Evolutionary conservation across 768 basidiomycete species (phyloP).

Genomic region (Hebeloma cylindrosporum): DNA sequence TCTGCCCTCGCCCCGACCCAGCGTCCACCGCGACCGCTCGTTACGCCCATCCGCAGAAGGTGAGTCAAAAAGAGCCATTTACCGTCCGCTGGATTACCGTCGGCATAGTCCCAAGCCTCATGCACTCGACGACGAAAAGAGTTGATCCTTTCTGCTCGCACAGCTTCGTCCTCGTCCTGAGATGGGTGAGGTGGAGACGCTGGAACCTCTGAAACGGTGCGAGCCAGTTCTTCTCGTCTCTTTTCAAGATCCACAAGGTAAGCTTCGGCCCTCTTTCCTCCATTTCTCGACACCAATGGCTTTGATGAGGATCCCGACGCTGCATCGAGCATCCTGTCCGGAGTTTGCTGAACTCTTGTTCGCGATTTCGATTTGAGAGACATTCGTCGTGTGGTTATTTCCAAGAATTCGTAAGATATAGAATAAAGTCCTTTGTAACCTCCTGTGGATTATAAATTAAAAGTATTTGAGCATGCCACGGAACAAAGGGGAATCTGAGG

Average conservation of each 20-base stretch:
- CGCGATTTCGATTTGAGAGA: neutral
- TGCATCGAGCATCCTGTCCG: neutral
- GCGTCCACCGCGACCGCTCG: slow-evolving; percentile 20
- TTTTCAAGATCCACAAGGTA: slow-evolving; percentile 5
- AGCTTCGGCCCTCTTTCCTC: neutral
- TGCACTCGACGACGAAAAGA: slow-evolving; percentile 14
- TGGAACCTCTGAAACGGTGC: slow-evolving; percentile 29
- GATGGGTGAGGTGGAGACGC: slow-evolving; percentile 19
- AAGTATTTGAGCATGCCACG: slow-evolving; percentile 2
- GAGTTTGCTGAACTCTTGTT: neutral
- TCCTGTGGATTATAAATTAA: neutral
- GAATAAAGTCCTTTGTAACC: neutral
- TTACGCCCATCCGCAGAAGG: slow-evolving; percentile 19
- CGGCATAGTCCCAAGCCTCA: slow-evolving; percentile 20
- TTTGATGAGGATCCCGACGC: slow-evolving; percentile 2
- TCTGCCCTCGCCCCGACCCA: slow-evolving; percentile 23
- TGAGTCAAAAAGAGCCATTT: slow-evolving; percentile 20
- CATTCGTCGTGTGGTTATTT: neutral
- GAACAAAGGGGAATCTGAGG: neutral
- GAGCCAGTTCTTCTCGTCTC: slow-evolving; percentile 26
- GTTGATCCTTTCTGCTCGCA: slow-evolving; percentile 14
- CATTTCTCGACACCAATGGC: neutral
- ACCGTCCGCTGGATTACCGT: slow-evolving; percentile 24
- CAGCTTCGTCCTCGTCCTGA: slow-evolving; percentile 11
- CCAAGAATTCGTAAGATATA: neutral